Conservation (phyloP, 2,329 filamentous ascomycete genomes). For the Ophiognomonia clavigignenti-juglandacearum region DNA sequence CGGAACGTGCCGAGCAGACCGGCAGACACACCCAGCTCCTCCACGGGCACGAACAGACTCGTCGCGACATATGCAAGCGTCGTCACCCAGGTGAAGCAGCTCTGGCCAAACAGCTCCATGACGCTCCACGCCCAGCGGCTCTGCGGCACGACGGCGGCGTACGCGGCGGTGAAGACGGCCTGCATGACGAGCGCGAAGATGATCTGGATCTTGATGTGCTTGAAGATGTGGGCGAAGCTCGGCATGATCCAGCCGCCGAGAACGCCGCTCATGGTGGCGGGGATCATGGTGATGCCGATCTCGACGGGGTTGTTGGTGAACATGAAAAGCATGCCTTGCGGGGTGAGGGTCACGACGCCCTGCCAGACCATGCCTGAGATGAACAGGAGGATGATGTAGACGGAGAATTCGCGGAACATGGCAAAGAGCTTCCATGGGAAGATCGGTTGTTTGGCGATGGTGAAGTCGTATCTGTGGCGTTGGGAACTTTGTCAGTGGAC, state of each 20-base stretch:
- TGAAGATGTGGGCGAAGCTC: conserved; percentile 26
- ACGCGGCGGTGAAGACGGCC: conserved; percentile 23
- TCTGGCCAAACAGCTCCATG: conserved; percentile 26
- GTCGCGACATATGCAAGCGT: conserved; percentile 25
- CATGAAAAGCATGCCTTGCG: conserved; percentile 27
- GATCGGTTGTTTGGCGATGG: conserved; percentile 19
- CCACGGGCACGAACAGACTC: conserved; percentile 25
- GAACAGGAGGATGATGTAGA: conserved; percentile 26
- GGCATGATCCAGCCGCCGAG: conserved; percentile 26
- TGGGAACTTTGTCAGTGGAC: no score
- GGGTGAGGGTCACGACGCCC: conserved; percentile 22
- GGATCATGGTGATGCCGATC: conserved; percentile 25
- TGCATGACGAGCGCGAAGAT: conserved; percentile 26
- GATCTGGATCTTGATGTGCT: conserved; percentile 25
- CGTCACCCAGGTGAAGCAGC: conserved; percentile 28
- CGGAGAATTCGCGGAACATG: conserved; percentile 25
- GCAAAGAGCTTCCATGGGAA: conserved; percentile 24
- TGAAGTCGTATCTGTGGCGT: conserved; percentile 20
- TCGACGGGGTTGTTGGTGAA: conserved; percentile 25
- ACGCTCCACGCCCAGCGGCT: conserved; percentile 25
- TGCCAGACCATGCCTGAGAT: conserved; percentile 22
- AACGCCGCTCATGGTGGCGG: conserved; percentile 20
- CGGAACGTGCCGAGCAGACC: conserved; percentile 28
- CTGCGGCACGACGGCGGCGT: conserved; percentile 23
- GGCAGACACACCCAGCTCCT: conserved; percentile 25